phyloP scores from a whole-genome alignment of 2,329 filamentous ascomycete species.

The Metarhizium brunneum region DNA sequence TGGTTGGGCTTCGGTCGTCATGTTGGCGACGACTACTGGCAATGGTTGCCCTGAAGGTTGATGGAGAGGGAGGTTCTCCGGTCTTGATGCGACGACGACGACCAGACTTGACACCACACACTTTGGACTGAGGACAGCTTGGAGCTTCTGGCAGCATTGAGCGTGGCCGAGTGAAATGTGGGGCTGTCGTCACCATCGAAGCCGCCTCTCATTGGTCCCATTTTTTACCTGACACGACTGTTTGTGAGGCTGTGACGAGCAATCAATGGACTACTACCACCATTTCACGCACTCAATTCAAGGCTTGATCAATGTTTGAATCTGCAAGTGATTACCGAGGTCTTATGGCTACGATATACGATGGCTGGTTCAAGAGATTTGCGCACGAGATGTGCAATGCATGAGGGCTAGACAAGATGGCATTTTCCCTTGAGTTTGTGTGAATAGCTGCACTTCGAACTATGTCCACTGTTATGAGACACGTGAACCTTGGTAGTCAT shows the following conservation, averaged over 20 bases:
- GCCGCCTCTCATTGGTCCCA: neutral
- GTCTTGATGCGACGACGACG: conserved; percentile 4
- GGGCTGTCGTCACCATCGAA: neutral
- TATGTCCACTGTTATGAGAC: neutral
- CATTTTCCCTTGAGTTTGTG: neutral
- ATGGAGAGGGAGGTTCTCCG: conserved; percentile 25
- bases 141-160: conserved; percentile 24
- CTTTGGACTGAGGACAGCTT: conserved; percentile 31
- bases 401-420: neutral
- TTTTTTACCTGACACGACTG: neutral
- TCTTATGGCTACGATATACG: neutral
- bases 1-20: conserved; percentile 37
- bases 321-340: neutral
- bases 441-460: neutral
- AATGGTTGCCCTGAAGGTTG: conserved; percentile 20
- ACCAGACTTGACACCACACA: neutral
- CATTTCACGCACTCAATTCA: neutral
- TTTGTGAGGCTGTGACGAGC: neutral
- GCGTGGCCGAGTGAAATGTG: neutral
- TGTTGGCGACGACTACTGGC: conserved; percentile 28
- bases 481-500: neutral
- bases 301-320: neutral
- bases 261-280: neutral
- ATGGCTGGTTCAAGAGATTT: neutral
- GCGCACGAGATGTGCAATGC: too few relatives aligned